Evolutionary conservation across 805 yeast genomes (phyloP), one percentile per base, ranked within the genome.

Genomic region (Debaryomyces prosopidis): DNA sequence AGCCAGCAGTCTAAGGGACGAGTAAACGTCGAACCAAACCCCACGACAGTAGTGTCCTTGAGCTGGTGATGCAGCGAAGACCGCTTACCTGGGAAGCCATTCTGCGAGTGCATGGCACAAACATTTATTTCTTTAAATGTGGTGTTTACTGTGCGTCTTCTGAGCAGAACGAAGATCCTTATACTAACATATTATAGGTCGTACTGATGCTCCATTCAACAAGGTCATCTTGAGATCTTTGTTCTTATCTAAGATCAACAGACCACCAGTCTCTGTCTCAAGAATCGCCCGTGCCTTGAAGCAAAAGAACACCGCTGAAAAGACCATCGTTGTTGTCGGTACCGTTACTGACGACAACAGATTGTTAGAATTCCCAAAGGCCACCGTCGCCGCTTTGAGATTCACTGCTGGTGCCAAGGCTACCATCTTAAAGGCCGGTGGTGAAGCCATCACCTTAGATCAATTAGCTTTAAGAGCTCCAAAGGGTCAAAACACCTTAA

Each of bases 371-470:
- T 82, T 89, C 84, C 98, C 98, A 81, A 91, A 91, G 86, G 80
- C 92, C 69, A 88, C 98, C 59, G 89, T 94, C 66, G 98, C 99
- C 70, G 99, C 99, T 77, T 87, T 94, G 77, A 90, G 96, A 81
- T 91, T 94, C 90, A 94, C 99, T 65, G 95, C 94, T 69, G 88
- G 94, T 79, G 99, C 99, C 76, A 89, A 87, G 79, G 97, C 97
- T 71, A 89, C 88, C 77, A 94, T 94, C 75, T 66, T 83, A 69
- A 92, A 92, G 85, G 92, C 92, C 72, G 99, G 99, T 80, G 99
- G 99, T 85, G 99, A 94, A 84, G 89, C 89, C 71, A 87, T 94
- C 86, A 94, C 99, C 73, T 85, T 94, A 67, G 99, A 94, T 79
- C 97, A 94, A 83, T 89, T 94, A 68, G 99, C 99, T 69, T 84